Evolutionary conservation across 352 stramenopile species (phyloP).

Genomic region (Globisporangium mamillatum): DNA sequence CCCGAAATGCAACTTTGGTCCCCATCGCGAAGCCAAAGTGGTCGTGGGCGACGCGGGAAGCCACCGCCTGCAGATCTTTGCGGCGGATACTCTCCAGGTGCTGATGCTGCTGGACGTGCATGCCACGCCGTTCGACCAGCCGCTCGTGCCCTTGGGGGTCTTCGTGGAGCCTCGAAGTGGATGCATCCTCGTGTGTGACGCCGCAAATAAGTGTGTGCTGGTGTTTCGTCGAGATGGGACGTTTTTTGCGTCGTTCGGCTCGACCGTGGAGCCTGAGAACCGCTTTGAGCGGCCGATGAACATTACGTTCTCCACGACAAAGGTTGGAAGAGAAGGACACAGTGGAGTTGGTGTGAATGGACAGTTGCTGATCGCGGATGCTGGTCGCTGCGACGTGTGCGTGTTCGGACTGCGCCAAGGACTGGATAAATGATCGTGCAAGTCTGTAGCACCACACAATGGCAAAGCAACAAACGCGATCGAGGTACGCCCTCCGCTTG

Average conservation of each 20-base stretch:
- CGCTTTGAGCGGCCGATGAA: constrained; percentile 38
- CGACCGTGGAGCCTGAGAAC: constrained; percentile 39
- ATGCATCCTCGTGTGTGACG: constrained; percentile 45
- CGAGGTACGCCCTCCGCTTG: background rate
- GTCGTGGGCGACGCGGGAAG: constrained; percentile 53
- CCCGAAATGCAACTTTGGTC: constrained; percentile 48
- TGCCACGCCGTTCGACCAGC: constrained; percentile 40
- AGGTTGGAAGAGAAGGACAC: background rate
- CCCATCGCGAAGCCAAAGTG: constrained; percentile 44
- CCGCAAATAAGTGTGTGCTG: constrained; percentile 36
- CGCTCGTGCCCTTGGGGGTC: constrained; percentile 37
- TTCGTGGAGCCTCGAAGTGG: constrained; percentile 46
- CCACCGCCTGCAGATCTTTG: constrained; percentile 51
- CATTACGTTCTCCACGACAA: constrained; percentile 17
- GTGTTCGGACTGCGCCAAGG: constrained; percentile 4
- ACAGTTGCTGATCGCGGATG: constrained; percentile 10
- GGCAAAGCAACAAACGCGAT: background rate
- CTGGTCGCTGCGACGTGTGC: constrained; percentile 11
- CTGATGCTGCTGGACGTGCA: constrained; percentile 36
- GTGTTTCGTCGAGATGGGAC: constrained; percentile 45
- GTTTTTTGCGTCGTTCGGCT: constrained; percentile 48
- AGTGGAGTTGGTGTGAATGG: background rate
- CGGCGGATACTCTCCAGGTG: constrained; percentile 12
- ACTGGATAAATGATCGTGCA: background rate
- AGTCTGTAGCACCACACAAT: background rate